These are phyloP conservation scores for Zanthoxylum bungeanum DNA, from an alignment of 345 rosid species.

Conservation along the genomic window DNA sequence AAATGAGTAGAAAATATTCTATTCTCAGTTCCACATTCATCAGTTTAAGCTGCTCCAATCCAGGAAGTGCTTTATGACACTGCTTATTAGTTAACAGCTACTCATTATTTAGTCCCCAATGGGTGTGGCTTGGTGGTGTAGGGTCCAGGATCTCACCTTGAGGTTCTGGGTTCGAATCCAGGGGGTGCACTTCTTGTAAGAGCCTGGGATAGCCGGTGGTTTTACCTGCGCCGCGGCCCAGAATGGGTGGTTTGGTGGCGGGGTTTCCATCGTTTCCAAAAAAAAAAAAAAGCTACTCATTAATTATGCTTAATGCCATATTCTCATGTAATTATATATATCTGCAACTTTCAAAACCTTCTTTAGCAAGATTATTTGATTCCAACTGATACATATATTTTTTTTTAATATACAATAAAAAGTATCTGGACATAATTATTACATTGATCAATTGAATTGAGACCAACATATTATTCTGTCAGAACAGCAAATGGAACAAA, in stretches of 20 bases:
- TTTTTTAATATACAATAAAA: not conserved
- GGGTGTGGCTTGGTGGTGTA: too few species aligned
- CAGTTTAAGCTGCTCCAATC: constrained; percentile 12
- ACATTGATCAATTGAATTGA: not conserved
- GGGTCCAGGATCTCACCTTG: too few species aligned
- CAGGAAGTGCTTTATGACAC: not conserved
- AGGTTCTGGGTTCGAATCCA: too few species aligned
- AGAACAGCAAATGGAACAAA: not conserved
- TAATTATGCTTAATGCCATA: not conserved
- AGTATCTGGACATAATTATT: not conserved
- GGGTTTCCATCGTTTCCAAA: too few species aligned
- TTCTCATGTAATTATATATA: not conserved
- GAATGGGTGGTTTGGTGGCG: too few species aligned
- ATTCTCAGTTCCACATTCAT: constrained; percentile 19
- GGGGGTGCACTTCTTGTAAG: too few species aligned
- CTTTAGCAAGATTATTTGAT: not conserved
- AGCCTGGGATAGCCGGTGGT: too few species aligned
- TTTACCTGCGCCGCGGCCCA: too few species aligned
- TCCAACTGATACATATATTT: not conserved
- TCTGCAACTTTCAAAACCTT: not conserved
- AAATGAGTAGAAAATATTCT: not conserved
- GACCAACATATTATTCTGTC: not conserved
- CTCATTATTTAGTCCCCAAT: too few species aligned
- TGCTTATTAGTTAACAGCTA: not conserved
- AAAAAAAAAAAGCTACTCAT: too few species aligned